These are phyloP conservation scores for Trypanosomatidae sp. DNA, from an alignment of 208 protist genomes.

Conservation along the genomic window DNA sequence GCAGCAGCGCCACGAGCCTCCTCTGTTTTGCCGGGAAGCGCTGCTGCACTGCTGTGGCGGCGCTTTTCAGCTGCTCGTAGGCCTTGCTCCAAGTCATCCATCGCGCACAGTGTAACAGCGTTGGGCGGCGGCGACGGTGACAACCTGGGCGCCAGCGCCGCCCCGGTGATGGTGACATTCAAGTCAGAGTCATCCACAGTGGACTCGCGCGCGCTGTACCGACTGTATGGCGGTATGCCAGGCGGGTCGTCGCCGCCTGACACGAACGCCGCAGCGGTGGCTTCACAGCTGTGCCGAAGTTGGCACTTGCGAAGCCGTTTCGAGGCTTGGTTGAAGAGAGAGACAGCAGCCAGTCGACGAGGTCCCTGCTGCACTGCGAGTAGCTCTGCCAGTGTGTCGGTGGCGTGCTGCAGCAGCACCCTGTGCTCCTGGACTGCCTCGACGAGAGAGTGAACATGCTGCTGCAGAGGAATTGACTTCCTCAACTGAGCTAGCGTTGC, in stretches of 20 bases:
- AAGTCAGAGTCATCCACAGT: slow-evolving; percentile 25
- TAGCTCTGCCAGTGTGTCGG: slow-evolving; percentile 44
- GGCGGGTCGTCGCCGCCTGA: background rate
- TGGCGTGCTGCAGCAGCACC: slow-evolving; percentile 43
- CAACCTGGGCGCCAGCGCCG: slow-evolving; percentile 4
- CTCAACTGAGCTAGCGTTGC: slow-evolving; percentile 8
- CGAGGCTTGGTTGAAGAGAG: slow-evolving; percentile 42
- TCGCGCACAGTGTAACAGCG: background rate
- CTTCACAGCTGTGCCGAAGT: slow-evolving; percentile 3
- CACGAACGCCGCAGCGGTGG: background rate
- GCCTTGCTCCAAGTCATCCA: slow-evolving; percentile 27
- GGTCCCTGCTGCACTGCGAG: slow-evolving; percentile 40
- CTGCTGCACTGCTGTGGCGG: background rate
- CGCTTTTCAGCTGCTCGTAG: background rate
- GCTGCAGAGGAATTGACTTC: slow-evolving; percentile 36
- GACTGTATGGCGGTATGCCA: background rate
- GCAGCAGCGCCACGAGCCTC: background rate
- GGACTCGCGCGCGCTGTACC: background rate
- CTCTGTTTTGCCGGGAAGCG: background rate
- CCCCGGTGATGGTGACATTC: slow-evolving; percentile 44
- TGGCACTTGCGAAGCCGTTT: slow-evolving; percentile 44
- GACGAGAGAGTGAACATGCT: slow-evolving; percentile 47
- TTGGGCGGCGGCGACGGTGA: background rate
- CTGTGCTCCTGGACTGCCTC: slow-evolving; percentile 39
- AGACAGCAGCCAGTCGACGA: slow-evolving; percentile 40